Conservation (phyloP, 139 green algal species). For the Coelastrella sp. region DNA sequence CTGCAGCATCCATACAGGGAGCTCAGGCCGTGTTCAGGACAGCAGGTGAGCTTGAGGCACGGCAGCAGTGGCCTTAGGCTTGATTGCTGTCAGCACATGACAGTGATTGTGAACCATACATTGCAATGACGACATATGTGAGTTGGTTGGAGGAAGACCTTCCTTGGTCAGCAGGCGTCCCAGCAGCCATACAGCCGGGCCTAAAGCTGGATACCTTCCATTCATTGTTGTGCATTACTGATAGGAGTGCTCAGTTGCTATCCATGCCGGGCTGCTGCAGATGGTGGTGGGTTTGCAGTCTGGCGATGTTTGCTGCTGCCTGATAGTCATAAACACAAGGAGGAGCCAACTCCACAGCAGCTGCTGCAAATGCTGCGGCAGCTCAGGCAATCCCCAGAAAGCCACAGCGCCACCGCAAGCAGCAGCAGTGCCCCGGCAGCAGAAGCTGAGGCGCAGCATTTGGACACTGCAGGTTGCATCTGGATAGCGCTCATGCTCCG, state of each 20-base stretch:
- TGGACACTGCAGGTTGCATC: conserved; percentile 13
- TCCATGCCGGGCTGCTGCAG: conserved; percentile 35
- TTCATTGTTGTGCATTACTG: too few relatives aligned
- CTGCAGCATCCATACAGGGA: not conserved
- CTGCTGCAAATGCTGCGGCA: conserved; percentile 55
- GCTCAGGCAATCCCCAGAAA: conserved; percentile 38
- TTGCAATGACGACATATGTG: too few relatives aligned
- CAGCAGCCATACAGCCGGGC: too few relatives aligned
- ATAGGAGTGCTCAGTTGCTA: not conserved
- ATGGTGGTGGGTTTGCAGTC: conserved; percentile 65
- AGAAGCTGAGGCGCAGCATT: conserved; percentile 4
- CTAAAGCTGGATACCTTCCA: too few relatives aligned
- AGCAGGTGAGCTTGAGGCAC: conserved; percentile 33
- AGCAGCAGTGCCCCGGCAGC: conserved; percentile 31
- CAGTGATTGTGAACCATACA: too few relatives aligned
- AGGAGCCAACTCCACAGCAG: conserved; percentile 14
- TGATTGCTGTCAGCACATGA: too few relatives aligned
- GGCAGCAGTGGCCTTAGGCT: too few relatives aligned
- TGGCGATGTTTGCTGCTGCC: conserved; percentile 78
- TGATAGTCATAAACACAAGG: conserved; percentile 47
- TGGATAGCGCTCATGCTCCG: conserved; percentile 61
- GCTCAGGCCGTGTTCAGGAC: conserved; percentile 50
- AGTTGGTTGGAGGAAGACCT: too few relatives aligned
- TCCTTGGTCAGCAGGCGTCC: too few relatives aligned
- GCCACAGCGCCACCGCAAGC: conserved; percentile 5